Evolutionary conservation across 768 basidiomycete species (phyloP), one percentile per base, ranked within the genome.

Genomic region (Leccinum ochraceum): DNA sequence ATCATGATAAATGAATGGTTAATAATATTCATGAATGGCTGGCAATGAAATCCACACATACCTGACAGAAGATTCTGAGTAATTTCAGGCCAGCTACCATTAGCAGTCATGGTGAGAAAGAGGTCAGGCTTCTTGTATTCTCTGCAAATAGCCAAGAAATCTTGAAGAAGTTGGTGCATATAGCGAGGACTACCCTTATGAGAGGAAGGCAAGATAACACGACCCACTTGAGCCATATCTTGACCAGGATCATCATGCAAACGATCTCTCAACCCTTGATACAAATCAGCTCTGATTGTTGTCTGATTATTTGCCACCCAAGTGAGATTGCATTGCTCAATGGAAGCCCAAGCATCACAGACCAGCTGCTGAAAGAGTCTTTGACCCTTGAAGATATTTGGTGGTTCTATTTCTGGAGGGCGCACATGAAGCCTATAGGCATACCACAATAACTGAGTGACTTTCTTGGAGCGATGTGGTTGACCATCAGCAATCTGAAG

Each of bases 41-140:
- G 4, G 11, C 3, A n/a, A 48, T 48, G 10, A 20, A 48, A 22
- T 48, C 5, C 10, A 48, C 20, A 48, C 22, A 48, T 44, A 64
- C 75, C 76, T 53, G 74, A 74, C 0, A 78, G 61, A 0, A 84
- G 73, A 46, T 75, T 76, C 0, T 62, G 54, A 0, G 57, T 42
- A 26, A 84, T 74, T 61, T 85, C 83, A 2, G 66, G 68, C 84
- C 84, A 86, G 1, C 71, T 54, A 0, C 79, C 79, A 71, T 85
- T 86, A 9, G 76, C 71, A 6, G 83, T 86, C 70, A 84, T 77
- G n/a, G 82, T 86, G 6, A 85, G 60, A 57, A 84, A 84, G 2
- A 84, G 59, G 54, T 84, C 80, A 14, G 76, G 65, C 7, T 75
- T 77, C 0, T 66, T 57, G 52, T 65, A 78, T 44, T 71, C 66